Evolutionary conservation across 495 filamentous ascomycete species (phyloP).

Genomic region (Talaromyces nanjingensis): DNA sequence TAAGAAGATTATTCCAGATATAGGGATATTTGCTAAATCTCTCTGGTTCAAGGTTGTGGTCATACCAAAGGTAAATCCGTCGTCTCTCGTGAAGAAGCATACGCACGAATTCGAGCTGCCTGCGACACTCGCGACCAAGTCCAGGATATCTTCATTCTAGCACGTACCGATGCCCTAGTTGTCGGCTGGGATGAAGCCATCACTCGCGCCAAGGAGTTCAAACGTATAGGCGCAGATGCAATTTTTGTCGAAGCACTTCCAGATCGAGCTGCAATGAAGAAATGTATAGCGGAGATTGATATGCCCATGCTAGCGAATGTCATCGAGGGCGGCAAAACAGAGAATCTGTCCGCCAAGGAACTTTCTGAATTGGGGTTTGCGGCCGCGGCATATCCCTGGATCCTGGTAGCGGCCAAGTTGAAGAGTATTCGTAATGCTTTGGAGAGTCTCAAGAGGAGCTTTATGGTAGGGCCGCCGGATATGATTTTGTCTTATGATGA

Average conservation of each 20-base stretch:
- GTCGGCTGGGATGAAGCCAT: slow-evolving; percentile 33
- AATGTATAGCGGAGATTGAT: slow-evolving; percentile 23
- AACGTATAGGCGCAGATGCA: slow-evolving; percentile 28
- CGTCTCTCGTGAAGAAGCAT: slow-evolving; percentile 35
- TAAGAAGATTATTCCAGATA: neutral
- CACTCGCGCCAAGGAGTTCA: slow-evolving; percentile 29
- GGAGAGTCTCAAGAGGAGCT: slow-evolving; percentile 29
- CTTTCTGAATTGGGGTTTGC: slow-evolving; percentile 29
- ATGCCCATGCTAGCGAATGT: slow-evolving; percentile 36
- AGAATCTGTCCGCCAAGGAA: slow-evolving; percentile 33
- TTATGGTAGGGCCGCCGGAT: slow-evolving; percentile 22
- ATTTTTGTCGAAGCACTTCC: slow-evolving; percentile 38
- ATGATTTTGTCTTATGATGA: slow-evolving; percentile 29
- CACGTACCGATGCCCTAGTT: slow-evolving; percentile 31
- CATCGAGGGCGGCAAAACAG: slow-evolving; percentile 36
- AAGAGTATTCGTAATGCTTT: slow-evolving; percentile 30
- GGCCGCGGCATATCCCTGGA: slow-evolving; percentile 37
- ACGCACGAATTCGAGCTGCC: slow-evolving; percentile 32
- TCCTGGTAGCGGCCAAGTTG: slow-evolving; percentile 33
- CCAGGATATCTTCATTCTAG: slow-evolving; percentile 33
- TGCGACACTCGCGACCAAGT: slow-evolving; percentile 35
- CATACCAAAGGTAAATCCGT: slow-evolving; percentile 39
- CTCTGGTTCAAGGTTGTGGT: slow-evolving; percentile 25
- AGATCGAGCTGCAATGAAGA: slow-evolving; percentile 30
- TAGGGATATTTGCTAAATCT: neutral